phyloP scores from a whole-genome alignment of 2,329 filamentous ascomycete genomes.

The Cladophialophora chaetospira region DNA sequence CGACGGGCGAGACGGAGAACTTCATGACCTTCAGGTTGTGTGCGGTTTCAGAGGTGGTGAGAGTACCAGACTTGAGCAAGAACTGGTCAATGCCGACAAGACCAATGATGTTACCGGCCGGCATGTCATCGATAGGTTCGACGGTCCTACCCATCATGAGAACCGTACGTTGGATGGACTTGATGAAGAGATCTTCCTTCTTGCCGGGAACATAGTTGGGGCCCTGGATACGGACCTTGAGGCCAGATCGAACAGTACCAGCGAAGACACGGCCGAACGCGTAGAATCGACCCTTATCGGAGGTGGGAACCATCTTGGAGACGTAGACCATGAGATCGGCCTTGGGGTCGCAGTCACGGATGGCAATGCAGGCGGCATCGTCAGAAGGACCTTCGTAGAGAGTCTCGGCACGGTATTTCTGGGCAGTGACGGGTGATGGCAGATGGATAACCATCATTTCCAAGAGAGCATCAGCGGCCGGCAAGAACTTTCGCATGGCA shows the following conservation, averaged over 20 bases:
- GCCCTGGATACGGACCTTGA: slow-evolving; percentile 99
- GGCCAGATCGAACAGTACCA: slow-evolving; percentile 94
- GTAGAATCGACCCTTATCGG: slow-evolving; percentile 99
- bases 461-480: slow-evolving; percentile 93
- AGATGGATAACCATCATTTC: slow-evolving; percentile 99
- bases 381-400: slow-evolving; percentile 97
- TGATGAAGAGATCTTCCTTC: slow-evolving; percentile 99
- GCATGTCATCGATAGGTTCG: slow-evolving; percentile 98
- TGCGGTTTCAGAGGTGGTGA: slow-evolving; percentile 93
- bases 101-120: slow-evolving; percentile 99
- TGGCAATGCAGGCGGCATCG: slow-evolving; percentile 90
- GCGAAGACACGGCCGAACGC: slow-evolving; percentile 99
- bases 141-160: slow-evolving; percentile 99
- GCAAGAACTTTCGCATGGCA: slow-evolving; percentile 98
- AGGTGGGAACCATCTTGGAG: slow-evolving; percentile 99
- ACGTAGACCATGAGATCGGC: slow-evolving; percentile 99
- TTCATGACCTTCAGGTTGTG: slow-evolving; percentile 99
- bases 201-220: slow-evolving; percentile 97
- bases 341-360: slow-evolving; percentile 98
- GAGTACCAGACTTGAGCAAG: slow-evolving; percentile 99
- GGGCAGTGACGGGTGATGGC: slow-evolving; percentile 91
- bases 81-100: slow-evolving; percentile 99
- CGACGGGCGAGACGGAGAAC: slow-evolving; percentile 99
- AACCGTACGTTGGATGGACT: slow-evolving; percentile 98
- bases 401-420: slow-evolving; percentile 97